Evolutionary conservation across 495 filamentous ascomycete genomes (phyloP).

Genomic region (Jackrogersella multiformis): DNA sequence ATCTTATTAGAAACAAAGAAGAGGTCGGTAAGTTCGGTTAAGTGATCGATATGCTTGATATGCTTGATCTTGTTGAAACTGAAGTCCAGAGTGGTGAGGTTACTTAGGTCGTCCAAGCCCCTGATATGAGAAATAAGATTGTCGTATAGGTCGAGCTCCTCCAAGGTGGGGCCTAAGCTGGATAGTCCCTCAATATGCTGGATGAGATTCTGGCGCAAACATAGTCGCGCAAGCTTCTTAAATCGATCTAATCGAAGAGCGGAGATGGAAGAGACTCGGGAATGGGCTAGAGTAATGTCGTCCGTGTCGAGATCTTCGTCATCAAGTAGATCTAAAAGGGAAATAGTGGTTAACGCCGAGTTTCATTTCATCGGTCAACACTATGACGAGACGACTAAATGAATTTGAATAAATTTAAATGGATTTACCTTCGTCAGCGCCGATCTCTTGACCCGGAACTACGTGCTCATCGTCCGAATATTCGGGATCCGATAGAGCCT

Average conservation of each 20-base stretch:
- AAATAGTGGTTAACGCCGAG: constrained; percentile 18
- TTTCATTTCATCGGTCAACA: not conserved
- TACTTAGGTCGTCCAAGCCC: constrained; percentile 77
- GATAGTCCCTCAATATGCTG: constrained; percentile 77
- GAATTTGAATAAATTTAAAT: not conserved
- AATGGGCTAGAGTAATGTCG: constrained; percentile 91
- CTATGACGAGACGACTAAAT: not conserved
- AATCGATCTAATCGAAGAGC: constrained; percentile 85
- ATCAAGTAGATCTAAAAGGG: constrained; percentile 64
- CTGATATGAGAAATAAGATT: constrained; percentile 92
- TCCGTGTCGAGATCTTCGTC: constrained; percentile 63
- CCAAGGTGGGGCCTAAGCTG: constrained; percentile 67
- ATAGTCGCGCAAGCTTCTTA: constrained; percentile 77
- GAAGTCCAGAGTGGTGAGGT: constrained; percentile 84
- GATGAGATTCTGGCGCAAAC: constrained; percentile 94
- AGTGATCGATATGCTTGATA: constrained; percentile 86
- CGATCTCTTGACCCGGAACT: constrained; percentile 75
- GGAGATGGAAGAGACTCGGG: constrained; percentile 80
- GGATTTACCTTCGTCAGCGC: constrained; percentile 79
- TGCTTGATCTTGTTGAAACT: constrained; percentile 99
- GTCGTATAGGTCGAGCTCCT: constrained; percentile 95
- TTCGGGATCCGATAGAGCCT: constrained; percentile 81
- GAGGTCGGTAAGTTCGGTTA: constrained; percentile 81
- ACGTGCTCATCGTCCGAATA: constrained; percentile 85
- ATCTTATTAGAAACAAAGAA: constrained; percentile 98